Base-by-base conservation (phyloP, 2,329 filamentous ascomycete genomes). In the Talaromyces sp. region DNA sequence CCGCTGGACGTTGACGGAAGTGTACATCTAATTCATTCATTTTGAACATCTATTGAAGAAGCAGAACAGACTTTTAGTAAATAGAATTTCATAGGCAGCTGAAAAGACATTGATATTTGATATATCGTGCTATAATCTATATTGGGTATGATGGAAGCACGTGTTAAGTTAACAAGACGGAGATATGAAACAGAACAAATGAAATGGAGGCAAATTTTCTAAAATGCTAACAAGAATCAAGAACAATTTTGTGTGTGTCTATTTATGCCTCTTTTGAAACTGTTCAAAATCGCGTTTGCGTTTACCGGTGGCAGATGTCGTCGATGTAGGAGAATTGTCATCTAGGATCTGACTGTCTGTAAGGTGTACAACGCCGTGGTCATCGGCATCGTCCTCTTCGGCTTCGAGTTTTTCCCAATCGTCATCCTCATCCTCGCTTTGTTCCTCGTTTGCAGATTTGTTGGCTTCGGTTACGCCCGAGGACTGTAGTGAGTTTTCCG, bases 391-490 rank as follows among this genome's bases (percentile, higher is more conserved):
- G 14, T 74, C 71, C 10, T 79, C 77, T 43, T 76, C 73, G 0
- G 69, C 72, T 64, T 79, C 77, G 14, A 80, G 72, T 66, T 78
- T 79, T 63, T 79, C 77, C 78, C 78, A 80, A 37, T 77, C 78
- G n/a, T 78, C 78, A 0, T 74, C 73, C 1, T 54, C 19, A 35
- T 63, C 37, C 9, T 66, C 58, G 22, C 54, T 31, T 9, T 68
- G 37, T 39, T 56, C 45, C 10, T 33, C 49, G 14, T 37, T 45
- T 24, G 13, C 45, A 1, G 61, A 16, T 14, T 39, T 41, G 16
- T 10, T 37, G 11, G 41, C 11, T 63, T 54, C 27, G 11, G n/a
- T 11, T 45, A 22, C 50, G 13, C 45, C n/a, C 10, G 39, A 57
- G 33, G 35, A 27, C 27, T 52, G 59, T 9, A 60, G 11, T 31